Evolutionary conservation across 495 filamentous ascomycete genomes (phyloP), one percentile per base, ranked within the genome.

Genomic region (Daldinia caldariorum): DNA sequence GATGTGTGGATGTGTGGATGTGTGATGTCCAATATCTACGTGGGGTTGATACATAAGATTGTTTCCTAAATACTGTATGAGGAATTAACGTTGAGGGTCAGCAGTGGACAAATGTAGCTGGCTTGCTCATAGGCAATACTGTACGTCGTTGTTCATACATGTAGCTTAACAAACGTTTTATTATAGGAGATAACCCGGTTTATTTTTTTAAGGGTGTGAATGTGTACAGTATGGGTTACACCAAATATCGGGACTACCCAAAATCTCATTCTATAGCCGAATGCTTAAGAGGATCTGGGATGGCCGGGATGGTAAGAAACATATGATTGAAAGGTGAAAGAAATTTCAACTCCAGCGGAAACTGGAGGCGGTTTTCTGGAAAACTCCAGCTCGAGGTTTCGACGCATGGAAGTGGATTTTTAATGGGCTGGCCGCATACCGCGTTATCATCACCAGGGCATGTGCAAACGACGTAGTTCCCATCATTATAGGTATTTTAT

Each of bases 311-410:
- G 20, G 50, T 53, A 53, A 32, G 13, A 12, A 31, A 53, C 50
- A 53, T 32, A 53, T 22, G 43, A 47, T 16, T 4, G 9, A 47
- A 16, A 47, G 3, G 18, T 16, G 31, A 26, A 14, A 31, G 31
- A 26, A 14, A 31, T 22, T 41, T 45, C 20, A 29, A 29, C 26
- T 39, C 14, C 4, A 16, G 34, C 22, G 43, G 34, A 37, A 56
- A 31, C 63, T 55, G 47, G 63, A 60, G 69, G 64, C 60, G 7
- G 61, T 67, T 72, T 72, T 68, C 69, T 68, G 64, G 69, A 72
- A 72, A 72, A 72, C 32, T 67, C 63, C 69, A 71, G 63, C 54
- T 72, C 64, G 34, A 71, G 47, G 59, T 58, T 56, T 56, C 13
- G 47, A 72, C 58, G 69, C 64, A 68, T 50, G 22, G 64, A 18